phyloP scores from a whole-genome alignment of 169 alveolate species.

The Babesia bovis region DNA sequence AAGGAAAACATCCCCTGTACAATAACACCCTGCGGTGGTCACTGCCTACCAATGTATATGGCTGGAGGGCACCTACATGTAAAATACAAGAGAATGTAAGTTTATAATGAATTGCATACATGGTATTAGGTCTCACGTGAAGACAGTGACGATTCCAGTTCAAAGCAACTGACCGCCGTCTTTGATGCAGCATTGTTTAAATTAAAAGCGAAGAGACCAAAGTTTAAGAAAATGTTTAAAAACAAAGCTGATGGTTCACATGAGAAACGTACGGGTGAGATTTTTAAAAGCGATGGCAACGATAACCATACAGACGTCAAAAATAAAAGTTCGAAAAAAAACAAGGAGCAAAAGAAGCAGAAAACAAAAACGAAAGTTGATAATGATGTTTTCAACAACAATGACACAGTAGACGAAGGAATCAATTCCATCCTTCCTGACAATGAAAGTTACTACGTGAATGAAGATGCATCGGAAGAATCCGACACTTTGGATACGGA shows the following conservation, averaged over 20 bases:
- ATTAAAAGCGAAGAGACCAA: no score
- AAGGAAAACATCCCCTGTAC: neutral
- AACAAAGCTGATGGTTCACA: no score
- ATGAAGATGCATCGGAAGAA: no score
- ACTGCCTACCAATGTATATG: constrained; percentile 29
- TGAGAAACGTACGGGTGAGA: no score
- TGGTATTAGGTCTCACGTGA: neutral
- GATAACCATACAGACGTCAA: neutral
- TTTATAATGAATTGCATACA: neutral
- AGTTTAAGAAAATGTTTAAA: no score
- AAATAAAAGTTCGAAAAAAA: neutral
- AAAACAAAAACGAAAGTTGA: no score
- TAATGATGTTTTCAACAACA: no score
- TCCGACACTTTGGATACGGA: no score
- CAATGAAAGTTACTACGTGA: no score
- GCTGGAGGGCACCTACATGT: constrained; percentile 33
- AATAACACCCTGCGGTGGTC: constrained; percentile 47
- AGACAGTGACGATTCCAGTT: neutral
- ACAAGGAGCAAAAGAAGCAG: neutral
- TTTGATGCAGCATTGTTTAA: neutral
- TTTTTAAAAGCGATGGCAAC: no score
- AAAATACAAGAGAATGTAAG: constrained; percentile 20
- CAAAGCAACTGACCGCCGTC: neutral
- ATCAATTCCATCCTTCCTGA: no score
- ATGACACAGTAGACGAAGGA: no score